Evolutionary conservation across 768 basidiomycete genomes (phyloP), one percentile per base, ranked within the genome.

Genomic region (Amanita thiersii): DNA sequence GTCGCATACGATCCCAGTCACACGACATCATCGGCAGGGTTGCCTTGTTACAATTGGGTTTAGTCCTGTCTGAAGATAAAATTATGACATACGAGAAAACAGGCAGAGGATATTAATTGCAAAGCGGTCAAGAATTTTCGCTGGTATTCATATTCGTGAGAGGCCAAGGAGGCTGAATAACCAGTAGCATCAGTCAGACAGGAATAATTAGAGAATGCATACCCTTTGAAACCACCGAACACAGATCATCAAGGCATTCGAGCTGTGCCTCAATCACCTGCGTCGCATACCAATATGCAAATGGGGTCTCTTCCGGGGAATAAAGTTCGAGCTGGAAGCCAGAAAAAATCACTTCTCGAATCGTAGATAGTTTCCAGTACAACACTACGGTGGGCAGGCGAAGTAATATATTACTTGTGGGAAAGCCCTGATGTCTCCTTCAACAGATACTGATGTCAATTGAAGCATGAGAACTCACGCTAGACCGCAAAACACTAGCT

Each of bases 301-400:
- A 75, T 0, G 81, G 65, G 24, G 65, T 72, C 52, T 91, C 88
- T 31, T 82, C 73, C 1, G 68, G 57, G 15, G 74, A 65, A 51
- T 88, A 86, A 5, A 91, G 57, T 33, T 85, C 81, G 15, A 88
- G 58, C 56, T 89, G 85, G 47, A 86, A 83, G 2, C 84, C 88
- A 1, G 85, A 80, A 32, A 81, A 63, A 3, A 88, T 57, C 10
- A 91, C 66, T 48, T 90, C 85, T 28, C 76, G 71, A 2, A 85
- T 66, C 7, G 70, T 59, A 3, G 71, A 61, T 12, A 86, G 57
- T 32, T 85, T 71, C 69, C 77, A 78, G n/a, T 73, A 41, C 3
- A 79, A 59, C 3, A 76, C 68, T 0, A 65, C 66, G 4, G 65
- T 57, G 1, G 75, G 73, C 5, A 82, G 43, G 12, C 68, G 62